phyloP scores from a whole-genome alignment of 2,329 filamentous ascomycete genomes.

The Arthroderma uncinatum region DNA sequence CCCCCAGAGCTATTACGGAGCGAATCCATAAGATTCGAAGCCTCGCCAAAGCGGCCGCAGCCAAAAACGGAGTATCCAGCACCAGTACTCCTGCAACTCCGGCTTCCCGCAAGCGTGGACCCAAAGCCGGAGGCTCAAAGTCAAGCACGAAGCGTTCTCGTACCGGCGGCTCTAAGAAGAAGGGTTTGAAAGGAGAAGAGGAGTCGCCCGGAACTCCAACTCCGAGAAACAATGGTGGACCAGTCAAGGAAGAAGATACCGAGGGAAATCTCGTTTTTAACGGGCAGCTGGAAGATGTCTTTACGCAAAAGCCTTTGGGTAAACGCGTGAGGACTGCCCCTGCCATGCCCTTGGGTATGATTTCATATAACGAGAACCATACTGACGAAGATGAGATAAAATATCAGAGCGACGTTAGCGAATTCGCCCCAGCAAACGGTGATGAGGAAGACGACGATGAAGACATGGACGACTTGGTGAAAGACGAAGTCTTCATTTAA shows the following conservation, averaged over 20 bases:
- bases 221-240: neutral
- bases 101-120: conserved; percentile 9
- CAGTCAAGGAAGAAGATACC: conserved; percentile 13
- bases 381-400: conserved; percentile 11
- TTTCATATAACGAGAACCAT: conserved; percentile 14
- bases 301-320: conserved; percentile 6
- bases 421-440: conserved; percentile 7
- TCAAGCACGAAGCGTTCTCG: conserved; percentile 4
- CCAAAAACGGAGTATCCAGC: neutral
- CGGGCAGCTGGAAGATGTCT: neutral
- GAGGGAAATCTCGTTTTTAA: conserved; percentile 8
- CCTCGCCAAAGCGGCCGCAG: conserved; percentile 9
- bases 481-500: conserved; percentile 3
- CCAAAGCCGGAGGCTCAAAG: neutral
- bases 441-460: conserved; percentile 5
- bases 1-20: conserved; percentile 32
- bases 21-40: conserved; percentile 28
- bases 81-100: conserved; percentile 10
- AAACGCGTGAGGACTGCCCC: conserved; percentile 18
- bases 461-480: neutral
- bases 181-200: neutral
- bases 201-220: neutral
- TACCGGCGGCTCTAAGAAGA: neutral
- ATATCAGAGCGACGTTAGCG: conserved; percentile 12
- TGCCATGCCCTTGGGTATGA: conserved; percentile 14